Base-by-base conservation (phyloP, 73 alveolate species). In the Durusdinium trenchii region DNA sequence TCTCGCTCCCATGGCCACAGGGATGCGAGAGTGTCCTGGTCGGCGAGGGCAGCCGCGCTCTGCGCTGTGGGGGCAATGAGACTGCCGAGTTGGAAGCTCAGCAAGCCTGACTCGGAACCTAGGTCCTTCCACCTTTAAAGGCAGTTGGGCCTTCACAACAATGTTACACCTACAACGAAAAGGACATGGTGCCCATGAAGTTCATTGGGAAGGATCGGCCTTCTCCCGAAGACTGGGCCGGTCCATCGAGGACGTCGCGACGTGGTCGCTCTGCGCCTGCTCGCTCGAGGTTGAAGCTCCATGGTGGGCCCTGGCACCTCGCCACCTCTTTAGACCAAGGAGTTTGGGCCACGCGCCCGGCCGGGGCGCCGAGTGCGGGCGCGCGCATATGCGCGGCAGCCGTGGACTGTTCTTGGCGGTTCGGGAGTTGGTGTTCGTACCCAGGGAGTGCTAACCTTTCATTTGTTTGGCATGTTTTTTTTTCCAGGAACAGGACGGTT, bases 271-370 rank as follows among this genome's bases (percentile, higher is more conserved):
- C n/a, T n/a, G n/a, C 52, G 51, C n/a, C 36, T 32, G 28, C 30
- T 12, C 57, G 46, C 32, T 3, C 35, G 43, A 89, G 96, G 96
- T n/a, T 62, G 52, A 50, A 42, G 26, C 12, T 89, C 86, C 51
- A 40, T 51, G 85, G 86, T 14, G 96, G 85, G 6, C 71, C 86
- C 16, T 89, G 86, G 86, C 96, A 89, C 36, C 42, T 89, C 54
- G 86, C 96, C 71, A 51, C 96, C 42, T 40, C 64, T 1, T 7
- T 69, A 20, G 52, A 43, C 26, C 14, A 23, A 14, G 95, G 95
- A 30, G 36, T 87, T 32, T 87, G 95, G 95, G 95, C 95, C 35
- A 71, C 57, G 38, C 54, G 95, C 43, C 46, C 76, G 76, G 71
- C 50, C 52, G 71, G 46, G 67, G 30, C 78, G 7, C 16, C 5